Conservation (phyloP, 345 rosid genomes). For the Trapa bicornis region DNA sequence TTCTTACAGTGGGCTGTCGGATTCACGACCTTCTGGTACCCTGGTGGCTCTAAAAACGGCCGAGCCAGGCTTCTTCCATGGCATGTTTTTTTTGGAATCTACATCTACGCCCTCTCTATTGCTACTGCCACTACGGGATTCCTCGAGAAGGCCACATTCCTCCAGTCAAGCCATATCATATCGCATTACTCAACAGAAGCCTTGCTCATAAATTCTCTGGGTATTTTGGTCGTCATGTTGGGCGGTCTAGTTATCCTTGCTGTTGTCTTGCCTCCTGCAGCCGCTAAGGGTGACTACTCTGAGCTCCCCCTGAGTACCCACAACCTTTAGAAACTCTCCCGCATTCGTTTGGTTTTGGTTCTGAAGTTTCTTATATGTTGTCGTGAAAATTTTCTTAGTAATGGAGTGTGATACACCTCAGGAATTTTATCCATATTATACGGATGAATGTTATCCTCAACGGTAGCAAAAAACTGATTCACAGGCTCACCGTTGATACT, state of each 20-base stretch:
- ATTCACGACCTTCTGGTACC: slow-evolving; percentile 81
- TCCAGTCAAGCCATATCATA: slow-evolving; percentile 66
- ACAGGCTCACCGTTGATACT: background rate
- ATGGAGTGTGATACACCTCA: background rate
- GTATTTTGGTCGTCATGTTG: slow-evolving; percentile 51
- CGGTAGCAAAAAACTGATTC: too few relatives aligned
- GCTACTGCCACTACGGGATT: slow-evolving; percentile 65
- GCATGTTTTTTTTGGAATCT: slow-evolving; percentile 86
- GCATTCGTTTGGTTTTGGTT: background rate
- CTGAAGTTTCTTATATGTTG: background rate
- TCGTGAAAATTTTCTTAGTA: background rate
- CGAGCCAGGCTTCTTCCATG: slow-evolving; percentile 56
- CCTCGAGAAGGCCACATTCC: slow-evolving; percentile 80
- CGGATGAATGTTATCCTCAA: background rate
- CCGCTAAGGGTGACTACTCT: slow-evolving; percentile 37
- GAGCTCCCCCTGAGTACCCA: slow-evolving; percentile 35
- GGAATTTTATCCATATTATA: background rate
- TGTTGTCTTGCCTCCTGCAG: slow-evolving; percentile 35
- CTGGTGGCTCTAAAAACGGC: slow-evolving; percentile 77
- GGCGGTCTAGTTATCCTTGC: slow-evolving; percentile 78
- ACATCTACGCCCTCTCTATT: slow-evolving; percentile 57
- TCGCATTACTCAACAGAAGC: slow-evolving; percentile 66
- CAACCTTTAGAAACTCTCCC: slow-evolving; percentile 6
- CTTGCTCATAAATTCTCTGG: slow-evolving; percentile 63
- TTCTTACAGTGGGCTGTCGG: slow-evolving; percentile 68